phyloP scores from a whole-genome alignment of 2,329 filamentous ascomycete genomes.

The Dryadomyces quercus-mongolicae region DNA sequence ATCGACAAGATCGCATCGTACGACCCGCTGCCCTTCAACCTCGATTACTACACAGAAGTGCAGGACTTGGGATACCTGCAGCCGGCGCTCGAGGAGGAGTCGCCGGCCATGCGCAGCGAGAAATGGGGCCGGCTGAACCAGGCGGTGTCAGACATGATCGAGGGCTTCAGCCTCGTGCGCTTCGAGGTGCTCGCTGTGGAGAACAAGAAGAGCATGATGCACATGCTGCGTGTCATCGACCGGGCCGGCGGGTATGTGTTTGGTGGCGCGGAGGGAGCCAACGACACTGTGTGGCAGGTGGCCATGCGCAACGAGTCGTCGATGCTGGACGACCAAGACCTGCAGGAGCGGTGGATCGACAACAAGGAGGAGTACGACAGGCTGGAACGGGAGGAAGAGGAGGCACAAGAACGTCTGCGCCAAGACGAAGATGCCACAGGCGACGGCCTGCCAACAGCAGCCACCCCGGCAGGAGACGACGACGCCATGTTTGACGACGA shows the following conservation, averaged over 20 bases:
- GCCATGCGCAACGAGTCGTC: conserved; percentile 71
- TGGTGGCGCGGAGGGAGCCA: conserved; percentile 78
- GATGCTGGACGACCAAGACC: conserved; percentile 71
- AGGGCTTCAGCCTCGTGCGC: conserved; percentile 77
- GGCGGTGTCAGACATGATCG: conserved; percentile 75
- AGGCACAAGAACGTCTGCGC: conserved; percentile 56
- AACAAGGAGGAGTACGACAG: conserved; percentile 79
- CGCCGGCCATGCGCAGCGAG: conserved; percentile 51
- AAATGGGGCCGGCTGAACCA: conserved; percentile 81
- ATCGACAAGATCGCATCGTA: conserved; percentile 89
- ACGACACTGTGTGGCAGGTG: conserved; percentile 95
- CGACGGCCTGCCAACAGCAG: conserved; percentile 22
- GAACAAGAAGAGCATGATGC: conserved; percentile 95
- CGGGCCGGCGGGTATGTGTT: conserved; percentile 89
- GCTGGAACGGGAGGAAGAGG: conserved; percentile 54
- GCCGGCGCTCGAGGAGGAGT: conserved; percentile 68
- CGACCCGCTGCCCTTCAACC: conserved; percentile 79
- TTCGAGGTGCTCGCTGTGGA: conserved; percentile 94
- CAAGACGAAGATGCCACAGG: conserved; percentile 9
- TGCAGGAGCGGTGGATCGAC: conserved; percentile 95
- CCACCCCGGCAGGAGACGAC: conserved; percentile 24
- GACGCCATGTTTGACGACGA: conserved; percentile 22
- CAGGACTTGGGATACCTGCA: conserved; percentile 81
- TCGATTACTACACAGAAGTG: conserved; percentile 95
- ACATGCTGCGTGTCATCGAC: conserved; percentile 77